Conservation (phyloP, 129 eudicot species). For the Calendula officinalis region DNA sequence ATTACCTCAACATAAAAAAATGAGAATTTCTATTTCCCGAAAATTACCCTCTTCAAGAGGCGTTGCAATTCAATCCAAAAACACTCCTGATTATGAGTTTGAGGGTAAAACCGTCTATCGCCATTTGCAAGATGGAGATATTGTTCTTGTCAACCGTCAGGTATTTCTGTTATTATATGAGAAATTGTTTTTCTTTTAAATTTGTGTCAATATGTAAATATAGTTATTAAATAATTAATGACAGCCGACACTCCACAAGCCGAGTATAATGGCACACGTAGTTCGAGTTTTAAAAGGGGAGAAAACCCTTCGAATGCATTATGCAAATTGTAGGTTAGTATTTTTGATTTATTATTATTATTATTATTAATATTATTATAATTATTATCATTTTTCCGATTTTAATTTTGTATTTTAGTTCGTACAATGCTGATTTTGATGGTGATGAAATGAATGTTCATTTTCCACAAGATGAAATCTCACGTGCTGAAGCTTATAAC, state of each 20-base stretch:
- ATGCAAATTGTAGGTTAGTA: conserved; percentile 94
- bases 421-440: conserved; percentile 98
- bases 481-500: conserved; percentile 98
- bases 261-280: conserved; percentile 95
- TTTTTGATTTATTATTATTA: conserved; percentile 3
- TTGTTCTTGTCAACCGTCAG: conserved; percentile 97
- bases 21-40: conserved; percentile 70
- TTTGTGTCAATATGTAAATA: not conserved
- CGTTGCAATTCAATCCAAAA: conserved; percentile 50
- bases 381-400: conserved; percentile 1
- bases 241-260: conserved; percentile 98
- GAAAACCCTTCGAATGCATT: conserved; percentile 97
- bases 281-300: conserved; percentile 95
- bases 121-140: conserved; percentile 93
- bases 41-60: conserved; percentile 92
- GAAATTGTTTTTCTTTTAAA: not conserved
- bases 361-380: not conserved
- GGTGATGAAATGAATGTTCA: conserved; percentile 99
- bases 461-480: conserved; percentile 96
- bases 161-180: conserved; percentile 28
- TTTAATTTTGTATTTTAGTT: conserved; percentile 35
- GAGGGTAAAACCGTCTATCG: conserved; percentile 87
- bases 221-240: conserved; percentile 3
- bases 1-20: conserved; percentile 44
- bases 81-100: conserved; percentile 38